Percentiles rank a stretch among this genome's conserved stretches.
Conservation (phyloP, 768 basidiomycete genomes). For the Coprinellus micaceus region DNA sequence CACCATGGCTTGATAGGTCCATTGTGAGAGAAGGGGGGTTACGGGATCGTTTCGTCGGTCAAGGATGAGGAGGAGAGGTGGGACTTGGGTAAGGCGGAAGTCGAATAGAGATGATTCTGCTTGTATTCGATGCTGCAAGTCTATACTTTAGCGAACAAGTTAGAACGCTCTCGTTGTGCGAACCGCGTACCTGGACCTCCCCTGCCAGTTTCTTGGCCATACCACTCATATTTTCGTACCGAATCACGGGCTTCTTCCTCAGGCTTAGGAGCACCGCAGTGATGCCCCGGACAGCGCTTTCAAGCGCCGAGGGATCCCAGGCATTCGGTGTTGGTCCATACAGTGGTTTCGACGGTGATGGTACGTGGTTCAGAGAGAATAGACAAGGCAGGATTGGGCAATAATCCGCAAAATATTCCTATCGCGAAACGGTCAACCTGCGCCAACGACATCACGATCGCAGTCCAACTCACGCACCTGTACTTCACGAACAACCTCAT, state of each 20-base stretch:
- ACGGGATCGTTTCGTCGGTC: conserved; percentile 97
- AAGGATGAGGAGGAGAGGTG: conserved; percentile 86
- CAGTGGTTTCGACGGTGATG: conserved; percentile 57
- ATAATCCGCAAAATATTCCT: conserved; percentile 99
- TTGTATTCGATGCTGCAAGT: conserved; percentile 73
- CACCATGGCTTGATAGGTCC: conserved; percentile 99
- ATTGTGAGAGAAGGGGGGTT: conserved; percentile 92
- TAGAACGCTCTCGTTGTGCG: too few relatives aligned
- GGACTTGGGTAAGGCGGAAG: conserved; percentile 83
- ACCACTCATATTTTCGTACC: conserved; percentile 89
- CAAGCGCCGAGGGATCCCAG: conserved; percentile 76
- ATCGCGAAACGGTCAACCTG: conserved; percentile 13
- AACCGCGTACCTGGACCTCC: conserved; percentile 83
- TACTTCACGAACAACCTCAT: conserved; percentile 94
- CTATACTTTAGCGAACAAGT: too few relatives aligned
- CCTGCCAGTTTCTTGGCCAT: conserved; percentile 88
- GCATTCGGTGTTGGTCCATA: conserved; percentile 68
- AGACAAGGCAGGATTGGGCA: conserved; percentile 80
- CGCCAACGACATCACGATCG: too few relatives aligned
- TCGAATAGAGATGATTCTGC: conserved; percentile 84
- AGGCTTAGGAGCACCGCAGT: conserved; percentile 85
- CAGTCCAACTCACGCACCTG: too few relatives aligned
- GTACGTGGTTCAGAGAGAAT: conserved; percentile 81
- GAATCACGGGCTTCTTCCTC: conserved; percentile 92
- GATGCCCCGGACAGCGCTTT: conserved; percentile 77